These are phyloP conservation scores for Blastobotrys peoriensis DNA, from an alignment of 805 yeast genomes.

Conservation along the genomic window DNA sequence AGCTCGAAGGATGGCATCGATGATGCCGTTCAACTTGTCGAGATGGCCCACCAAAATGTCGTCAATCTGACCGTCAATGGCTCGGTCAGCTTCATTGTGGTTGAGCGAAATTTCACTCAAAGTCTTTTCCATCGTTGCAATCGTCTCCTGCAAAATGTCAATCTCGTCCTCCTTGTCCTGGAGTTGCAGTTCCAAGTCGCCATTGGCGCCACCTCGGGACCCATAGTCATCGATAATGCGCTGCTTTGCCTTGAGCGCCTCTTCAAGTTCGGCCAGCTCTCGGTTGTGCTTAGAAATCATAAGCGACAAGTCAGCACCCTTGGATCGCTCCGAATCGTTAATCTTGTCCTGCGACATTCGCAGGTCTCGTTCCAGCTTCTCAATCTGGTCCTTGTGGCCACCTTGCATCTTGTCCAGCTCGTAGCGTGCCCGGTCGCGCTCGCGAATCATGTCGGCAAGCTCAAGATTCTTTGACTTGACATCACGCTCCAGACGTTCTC, in stretches of 20 bases:
- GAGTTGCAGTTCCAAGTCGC: conserved; percentile 39
- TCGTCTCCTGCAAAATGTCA: conserved; percentile 68
- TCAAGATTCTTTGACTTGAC: conserved; percentile 80
- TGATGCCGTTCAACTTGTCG: conserved; percentile 45
- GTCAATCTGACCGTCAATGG: conserved; percentile 56
- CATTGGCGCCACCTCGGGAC: conserved; percentile 25
- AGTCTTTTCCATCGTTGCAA: conserved; percentile 56
- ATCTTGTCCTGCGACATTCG: conserved; percentile 54
- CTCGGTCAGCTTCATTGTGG: conserved; percentile 43
- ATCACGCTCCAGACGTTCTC: conserved; percentile 77
- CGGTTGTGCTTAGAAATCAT: conserved; percentile 56
- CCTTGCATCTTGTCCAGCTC: conserved; percentile 70
- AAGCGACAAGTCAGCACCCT: conserved; percentile 55
- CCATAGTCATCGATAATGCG: conserved; percentile 26
- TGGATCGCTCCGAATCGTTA: conserved; percentile 54
- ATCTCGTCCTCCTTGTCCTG: conserved; percentile 70
- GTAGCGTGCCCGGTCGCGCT: conserved; percentile 80
- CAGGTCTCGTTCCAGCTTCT: conserved; percentile 56
- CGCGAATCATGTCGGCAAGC: conserved; percentile 81
- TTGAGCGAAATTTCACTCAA: conserved; percentile 42
- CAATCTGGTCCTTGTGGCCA: conserved; percentile 57
- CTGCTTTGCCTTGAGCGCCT: conserved; percentile 31
- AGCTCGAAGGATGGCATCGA: conserved; percentile 64
- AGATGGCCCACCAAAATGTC: conserved; percentile 43
- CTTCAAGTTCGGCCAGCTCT: conserved; percentile 51